These are phyloP conservation scores for Euphrasia arctica DNA, from an alignment of 305 asterid species.

Conservation along the genomic window DNA sequence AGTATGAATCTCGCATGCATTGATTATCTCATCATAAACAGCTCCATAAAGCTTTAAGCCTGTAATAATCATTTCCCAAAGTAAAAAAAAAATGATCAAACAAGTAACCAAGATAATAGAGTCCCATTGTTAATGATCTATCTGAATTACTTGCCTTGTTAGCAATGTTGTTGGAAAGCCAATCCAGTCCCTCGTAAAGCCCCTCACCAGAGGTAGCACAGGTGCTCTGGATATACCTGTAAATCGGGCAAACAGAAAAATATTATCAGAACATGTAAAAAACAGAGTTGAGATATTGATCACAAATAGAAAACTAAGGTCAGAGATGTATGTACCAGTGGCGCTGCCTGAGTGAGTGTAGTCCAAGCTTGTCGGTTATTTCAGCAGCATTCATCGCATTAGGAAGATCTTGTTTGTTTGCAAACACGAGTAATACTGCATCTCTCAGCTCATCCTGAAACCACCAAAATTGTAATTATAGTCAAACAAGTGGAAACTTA, in stretches of 20 bases:
- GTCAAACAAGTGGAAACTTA: neutral
- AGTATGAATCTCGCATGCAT: conserved; percentile 22
- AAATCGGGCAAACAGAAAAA: neutral
- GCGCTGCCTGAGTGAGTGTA: conserved; percentile 90
- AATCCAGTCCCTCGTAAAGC: conserved; percentile 68
- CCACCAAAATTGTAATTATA: conserved; percentile 16
- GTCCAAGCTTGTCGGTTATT: conserved; percentile 82
- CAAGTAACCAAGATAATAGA: neutral
- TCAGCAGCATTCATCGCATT: conserved; percentile 93
- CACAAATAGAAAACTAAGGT: neutral
- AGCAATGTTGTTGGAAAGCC: conserved; percentile 79
- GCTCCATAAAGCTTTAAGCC: conserved; percentile 35
- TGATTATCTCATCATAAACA: conserved; percentile 26
- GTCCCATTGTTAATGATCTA: neutral
- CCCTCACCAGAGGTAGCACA: conserved; percentile 82
- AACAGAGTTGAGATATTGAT: neutral
- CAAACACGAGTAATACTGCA: conserved; percentile 80
- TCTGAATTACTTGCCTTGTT: conserved; percentile 47
- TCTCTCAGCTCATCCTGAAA: conserved; percentile 77
- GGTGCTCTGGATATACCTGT: conserved; percentile 79
- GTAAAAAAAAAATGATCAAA: conserved; percentile 15
- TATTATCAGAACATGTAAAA: neutral
- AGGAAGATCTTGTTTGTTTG: conserved; percentile 88
- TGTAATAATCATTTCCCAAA: conserved; percentile 19
- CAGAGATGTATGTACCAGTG: conserved; percentile 51